These are phyloP conservation scores for Exsudoporus frostii DNA, from an alignment of 768 basidiomycete genomes.

Conservation along the genomic window DNA sequence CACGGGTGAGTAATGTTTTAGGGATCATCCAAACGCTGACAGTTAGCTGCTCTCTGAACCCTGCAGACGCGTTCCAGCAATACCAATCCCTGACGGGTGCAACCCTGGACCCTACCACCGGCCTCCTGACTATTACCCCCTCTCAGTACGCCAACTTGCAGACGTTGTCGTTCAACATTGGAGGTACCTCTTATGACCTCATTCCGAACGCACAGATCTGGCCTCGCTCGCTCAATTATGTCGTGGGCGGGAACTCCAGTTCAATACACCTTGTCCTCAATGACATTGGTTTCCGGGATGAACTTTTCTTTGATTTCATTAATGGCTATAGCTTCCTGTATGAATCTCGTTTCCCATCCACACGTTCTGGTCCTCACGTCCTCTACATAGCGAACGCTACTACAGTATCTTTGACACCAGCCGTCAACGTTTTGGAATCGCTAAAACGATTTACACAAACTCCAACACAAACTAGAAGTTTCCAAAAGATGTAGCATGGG, in stretches of 20 bases:
- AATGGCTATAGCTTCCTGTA: background rate
- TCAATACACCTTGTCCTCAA: constrained; percentile 28
- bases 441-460: constrained; percentile 30
- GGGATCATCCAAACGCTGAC: no score
- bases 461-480: background rate
- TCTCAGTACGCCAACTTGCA: constrained; percentile 22
- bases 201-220: constrained; percentile 31
- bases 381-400: constrained; percentile 27
- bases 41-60: no score
- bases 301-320: no score
- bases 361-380: background rate
- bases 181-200: constrained; percentile 9
- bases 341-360: background rate
- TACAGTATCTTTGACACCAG: constrained; percentile 24
- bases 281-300: constrained; percentile 12
- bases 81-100: constrained; percentile 29
- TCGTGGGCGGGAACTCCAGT: constrained; percentile 23
- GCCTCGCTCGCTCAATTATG: constrained; percentile 31
- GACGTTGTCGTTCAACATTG: constrained; percentile 26
- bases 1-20: constrained; percentile 10
- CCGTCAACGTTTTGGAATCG: constrained; percentile 39
- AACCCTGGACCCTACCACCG: constrained; percentile 20
- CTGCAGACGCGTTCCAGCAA: constrained; percentile 20
- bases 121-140: constrained; percentile 25
- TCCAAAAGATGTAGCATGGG: no score